Evolutionary conservation across 495 filamentous ascomycete genomes (phyloP), one percentile per base, ranked within the genome.

Genomic region (Aspergillus ostianus): DNA sequence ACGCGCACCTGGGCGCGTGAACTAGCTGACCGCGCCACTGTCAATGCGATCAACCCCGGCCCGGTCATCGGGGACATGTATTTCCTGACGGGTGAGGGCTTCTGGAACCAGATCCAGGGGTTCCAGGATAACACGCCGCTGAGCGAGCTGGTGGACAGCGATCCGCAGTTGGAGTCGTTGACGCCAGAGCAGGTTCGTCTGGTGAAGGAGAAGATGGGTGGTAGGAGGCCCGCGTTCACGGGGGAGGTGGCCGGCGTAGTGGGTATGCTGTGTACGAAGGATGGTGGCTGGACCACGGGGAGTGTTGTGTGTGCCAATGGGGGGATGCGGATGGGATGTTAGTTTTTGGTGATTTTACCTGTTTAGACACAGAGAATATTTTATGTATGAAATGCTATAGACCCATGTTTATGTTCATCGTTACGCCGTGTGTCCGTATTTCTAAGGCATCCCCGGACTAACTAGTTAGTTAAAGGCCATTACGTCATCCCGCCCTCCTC

Each of bases 21-120:
- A 74, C 76, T 97, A 41, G 78, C 85, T 3, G 88, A 94, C 69
- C 77, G 85, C 8, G 83, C 81, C 0, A 97, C 92, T 0, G 91
- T 96, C 44, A 97, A 96, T 68, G 85, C 88, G 0, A 79, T 97
- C 44, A 97, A 96, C 74, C 93, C 92, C 0, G 92, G 93, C 0
- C 92, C 92, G 0, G 91, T 94, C 0, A 82, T 85, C 51, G 92
- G 90, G 6, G 90, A 93, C 57, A 94, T 89, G 87, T 88, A 85
- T 53, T 72, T 74, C n/a, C 65, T 64, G 17, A 81, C 82, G 0
- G 75, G 78, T n/a, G 74, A 77, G 56, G 75, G 71, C 18, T 87
- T 89, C 65, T 78, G 80, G 74, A 62, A 70, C 19, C 74, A 78
- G 56, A 84, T 86, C 58, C 80, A 81, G 61, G 77, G 81, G 15